These are phyloP conservation scores for Neocatenulostroma microsporum DNA, from an alignment of 2,329 filamentous ascomycete genomes.

Conservation along the genomic window DNA sequence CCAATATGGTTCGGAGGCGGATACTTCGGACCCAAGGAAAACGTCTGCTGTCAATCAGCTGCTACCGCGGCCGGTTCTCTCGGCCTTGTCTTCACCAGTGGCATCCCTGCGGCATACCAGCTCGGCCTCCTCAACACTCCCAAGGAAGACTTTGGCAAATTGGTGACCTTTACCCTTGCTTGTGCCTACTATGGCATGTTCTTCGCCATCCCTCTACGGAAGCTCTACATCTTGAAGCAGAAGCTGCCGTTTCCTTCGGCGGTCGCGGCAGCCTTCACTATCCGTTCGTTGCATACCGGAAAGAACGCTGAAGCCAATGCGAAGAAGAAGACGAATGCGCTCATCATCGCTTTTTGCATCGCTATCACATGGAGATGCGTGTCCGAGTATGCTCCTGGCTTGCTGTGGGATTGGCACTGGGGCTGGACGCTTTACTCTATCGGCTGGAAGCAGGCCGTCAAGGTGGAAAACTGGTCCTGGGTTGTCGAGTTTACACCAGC, in stretches of 20 bases:
- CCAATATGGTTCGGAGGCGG: slow-evolving; percentile 40
- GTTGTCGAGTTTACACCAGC: slow-evolving; percentile 52
- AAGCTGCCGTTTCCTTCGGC: slow-evolving; percentile 52
- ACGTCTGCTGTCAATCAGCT: slow-evolving; percentile 39
- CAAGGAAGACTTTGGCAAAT: slow-evolving; percentile 48
- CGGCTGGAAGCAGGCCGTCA: slow-evolving; percentile 38
- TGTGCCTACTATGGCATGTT: slow-evolving; percentile 58
- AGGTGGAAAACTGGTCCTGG: slow-evolving; percentile 55
- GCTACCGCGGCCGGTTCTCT: slow-evolving; percentile 53
- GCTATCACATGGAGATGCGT: slow-evolving; percentile 10
- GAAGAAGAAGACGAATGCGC: slow-evolving; percentile 49
- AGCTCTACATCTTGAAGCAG: slow-evolving; percentile 58
- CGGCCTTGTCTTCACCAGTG: slow-evolving; percentile 50
- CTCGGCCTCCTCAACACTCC: slow-evolving; percentile 45
- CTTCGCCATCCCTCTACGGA: slow-evolving; percentile 53
- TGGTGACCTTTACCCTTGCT: slow-evolving; percentile 53
- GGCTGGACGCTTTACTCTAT: slow-evolving; percentile 21
- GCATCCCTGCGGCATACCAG: slow-evolving; percentile 53
- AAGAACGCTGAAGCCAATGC: slow-evolving; percentile 27
- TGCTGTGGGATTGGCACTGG: slow-evolving; percentile 41
- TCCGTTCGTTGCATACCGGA: slow-evolving; percentile 52
- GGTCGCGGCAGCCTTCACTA: slow-evolving; percentile 53
- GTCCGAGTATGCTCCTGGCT: slow-evolving; percentile 47
- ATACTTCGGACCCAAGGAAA: slow-evolving; percentile 52
- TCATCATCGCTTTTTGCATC: slow-evolving; percentile 30